Evolutionary conservation across 1,284 basidiomycete genomes (phyloP), one percentile per base, ranked within the genome.

Genomic region (Cutaneotrichosporon cutaneum): DNA sequence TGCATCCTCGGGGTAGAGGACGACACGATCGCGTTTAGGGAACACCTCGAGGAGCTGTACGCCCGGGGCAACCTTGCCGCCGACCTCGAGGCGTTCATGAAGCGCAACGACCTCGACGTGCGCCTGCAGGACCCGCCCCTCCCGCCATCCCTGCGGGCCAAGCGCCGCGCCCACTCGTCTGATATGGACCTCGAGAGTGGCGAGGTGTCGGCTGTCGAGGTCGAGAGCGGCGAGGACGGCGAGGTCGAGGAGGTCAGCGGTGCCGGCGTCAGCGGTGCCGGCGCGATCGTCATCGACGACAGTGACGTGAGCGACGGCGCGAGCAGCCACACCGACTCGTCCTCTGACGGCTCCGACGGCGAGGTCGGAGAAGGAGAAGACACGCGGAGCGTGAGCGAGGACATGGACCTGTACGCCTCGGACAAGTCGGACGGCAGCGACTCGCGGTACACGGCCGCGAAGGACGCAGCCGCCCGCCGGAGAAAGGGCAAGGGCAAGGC

Each of bases 1-100:
- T 87, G 84, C 53, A 86, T 96, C 26, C 83, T 96, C 81, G 89
- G 89, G 35, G 85, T 95, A 6, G 88, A 89, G 0, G 87, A 89
- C 71, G 89, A 93, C 82, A 90, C 91, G 64, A 70, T 85, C 30
- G 55, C 35, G 45, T 59, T 62, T 56, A 59, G 57, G 24, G 39
- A 33, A 30, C 47, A 50, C 9, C 55, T 64, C 45, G 36, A 52
- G 10, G 10, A 39, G 8, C 56, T 65, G 14, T 24, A 57, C 58
- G 30, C 13, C 5, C 35, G 27, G 2, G 35, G 54, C 18, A 7
- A n/a, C 7, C 39, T 62, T 7, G 33, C 58, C 45, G 22, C 39
- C 16, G 58, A 58, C 45, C 39, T 54, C n/a, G 24, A n/a, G 18
- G 36, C 35, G 26, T 39, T 55, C 45, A 45, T 27, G 1, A 5